phyloP scores from a whole-genome alignment of 2,329 filamentous ascomycete species.

The Ophiocordyceps camponoti-rufipedis region DNA sequence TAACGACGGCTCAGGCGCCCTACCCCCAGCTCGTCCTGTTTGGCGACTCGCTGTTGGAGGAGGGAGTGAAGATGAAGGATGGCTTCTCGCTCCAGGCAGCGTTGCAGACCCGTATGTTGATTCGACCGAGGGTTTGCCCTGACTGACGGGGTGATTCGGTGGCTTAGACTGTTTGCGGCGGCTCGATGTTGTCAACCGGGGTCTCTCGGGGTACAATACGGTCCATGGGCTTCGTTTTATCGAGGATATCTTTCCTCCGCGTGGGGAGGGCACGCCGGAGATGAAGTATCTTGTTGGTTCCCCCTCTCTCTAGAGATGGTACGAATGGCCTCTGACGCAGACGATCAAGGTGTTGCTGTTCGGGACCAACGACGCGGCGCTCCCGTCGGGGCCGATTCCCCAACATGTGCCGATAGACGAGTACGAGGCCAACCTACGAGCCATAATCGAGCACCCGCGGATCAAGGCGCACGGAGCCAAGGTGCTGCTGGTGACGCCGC shows the following conservation, averaged over 20 bases:
- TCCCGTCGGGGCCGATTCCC: slow-evolving; percentile 39
- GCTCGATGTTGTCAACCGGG: slow-evolving; percentile 76
- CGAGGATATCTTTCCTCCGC: slow-evolving; percentile 51
- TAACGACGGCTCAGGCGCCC: slow-evolving; percentile 19
- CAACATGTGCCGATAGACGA: slow-evolving; percentile 66
- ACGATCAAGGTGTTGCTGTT: slow-evolving; percentile 50
- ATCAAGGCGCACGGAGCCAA: slow-evolving; percentile 52
- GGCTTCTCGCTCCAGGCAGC: slow-evolving; percentile 61
- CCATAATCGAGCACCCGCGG: slow-evolving; percentile 53
- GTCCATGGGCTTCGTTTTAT: slow-evolving; percentile 53
- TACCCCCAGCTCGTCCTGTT: slow-evolving; percentile 69
- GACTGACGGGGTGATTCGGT: background rate
- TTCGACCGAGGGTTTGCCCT: background rate
- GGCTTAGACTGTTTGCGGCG: slow-evolving; percentile 51
- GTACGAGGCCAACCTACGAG: slow-evolving; percentile 54
- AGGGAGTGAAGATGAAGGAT: slow-evolving; percentile 36
- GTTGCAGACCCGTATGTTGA: slow-evolving; percentile 44
- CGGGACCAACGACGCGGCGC: slow-evolving; percentile 76
- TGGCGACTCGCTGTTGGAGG: slow-evolving; percentile 76
- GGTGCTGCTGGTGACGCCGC: slow-evolving; percentile 64
- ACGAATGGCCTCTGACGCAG: slow-evolving; percentile 5
- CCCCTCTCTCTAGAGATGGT: background rate
- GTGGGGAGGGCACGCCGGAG: slow-evolving; percentile 33
- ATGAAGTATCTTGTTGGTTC: slow-evolving; percentile 46
- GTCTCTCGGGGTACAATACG: slow-evolving; percentile 75